Base-by-base conservation (phyloP, 208 protist genomes). In the Leishmania guyanensis region DNA sequence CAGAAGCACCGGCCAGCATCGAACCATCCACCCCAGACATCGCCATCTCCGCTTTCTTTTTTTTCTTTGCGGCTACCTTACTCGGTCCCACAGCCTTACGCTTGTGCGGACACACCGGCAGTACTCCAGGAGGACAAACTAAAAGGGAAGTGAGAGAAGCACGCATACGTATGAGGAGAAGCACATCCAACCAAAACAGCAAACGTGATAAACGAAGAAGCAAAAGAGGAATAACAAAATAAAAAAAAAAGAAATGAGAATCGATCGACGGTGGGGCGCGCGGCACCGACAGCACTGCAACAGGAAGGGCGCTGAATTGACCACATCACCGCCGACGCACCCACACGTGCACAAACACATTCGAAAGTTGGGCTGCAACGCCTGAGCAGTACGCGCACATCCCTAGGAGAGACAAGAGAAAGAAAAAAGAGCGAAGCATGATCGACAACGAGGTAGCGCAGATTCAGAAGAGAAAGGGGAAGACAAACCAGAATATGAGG, bases 51-150 rank as follows among this genome's bases (percentile, higher is more conserved):
- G 14, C 22, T 3, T 54, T n/a, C n/a, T 8, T 66, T 66, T 39
- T 36, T 66, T 39, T 36, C 2, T 65, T 39, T 5, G 60, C 26
- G 6, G 5, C 17, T 66, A n/a, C 12, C 62, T 39, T 39, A n/a
- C 29, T 26, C 4, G 62, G 62, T 26, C 29, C 29, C 36, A 20
- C 26, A 10, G 12, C 6, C 12, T 29, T 29, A 66, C 62, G 29
- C 14, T 29, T 29, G 62, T 66, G 62, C 62, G 14, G 62, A 20
- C n/a, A 65, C 62, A 36, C 12, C 62, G 36, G 29, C 29, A 66
- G 62, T 16, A 39, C 62, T 10, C 43, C 39, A 81, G 22, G 77
- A 70, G 16, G 75, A 77, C 17, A 50, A 75, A 26, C 65, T 29
- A 48, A 51, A 17, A 50, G 20, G 46, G 64, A 16, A 39, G 39